Percentiles rank a stretch among this genome's conserved stretches.
These are phyloP conservation scores for Pythium pectinolyticum DNA, from an alignment of 352 stramenopile species.

Conservation along the genomic window DNA sequence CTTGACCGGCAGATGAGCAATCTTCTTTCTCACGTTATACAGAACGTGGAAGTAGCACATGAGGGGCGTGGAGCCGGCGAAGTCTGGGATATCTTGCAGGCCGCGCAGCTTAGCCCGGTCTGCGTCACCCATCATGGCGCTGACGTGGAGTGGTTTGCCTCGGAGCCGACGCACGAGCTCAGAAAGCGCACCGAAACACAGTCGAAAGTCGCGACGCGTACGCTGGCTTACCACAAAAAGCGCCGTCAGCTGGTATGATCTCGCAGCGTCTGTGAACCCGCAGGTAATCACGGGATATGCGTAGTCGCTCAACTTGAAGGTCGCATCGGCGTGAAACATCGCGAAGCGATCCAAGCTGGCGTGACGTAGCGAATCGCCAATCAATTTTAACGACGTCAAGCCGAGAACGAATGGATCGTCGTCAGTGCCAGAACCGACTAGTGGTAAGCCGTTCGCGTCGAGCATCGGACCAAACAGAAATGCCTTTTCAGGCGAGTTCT, in stretches of 20 bases:
- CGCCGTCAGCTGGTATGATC: not conserved
- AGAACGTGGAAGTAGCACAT: constrained; percentile 32
- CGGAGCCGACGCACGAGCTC: not conserved
- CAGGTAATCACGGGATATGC: not conserved
- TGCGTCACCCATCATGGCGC: constrained; percentile 2
- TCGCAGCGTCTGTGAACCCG: not conserved
- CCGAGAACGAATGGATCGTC: constrained; percentile 3
- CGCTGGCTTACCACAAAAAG: constrained; percentile 3
- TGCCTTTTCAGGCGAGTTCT: not conserved
- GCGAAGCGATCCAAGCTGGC: not conserved
- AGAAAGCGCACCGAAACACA: not conserved
- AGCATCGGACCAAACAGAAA: not conserved
- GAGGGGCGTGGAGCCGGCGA: not conserved
- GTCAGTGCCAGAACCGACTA: not conserved
- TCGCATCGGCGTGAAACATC: not conserved
- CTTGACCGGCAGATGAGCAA: not conserved
- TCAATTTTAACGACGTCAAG: not conserved
- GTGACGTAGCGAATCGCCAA: not conserved
- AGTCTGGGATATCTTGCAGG: not conserved
- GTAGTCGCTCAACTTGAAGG: constrained; percentile 4
- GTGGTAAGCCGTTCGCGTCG: not conserved
- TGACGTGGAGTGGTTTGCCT: not conserved
- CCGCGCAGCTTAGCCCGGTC: not conserved
- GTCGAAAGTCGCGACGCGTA: not conserved
- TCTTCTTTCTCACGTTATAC: constrained; percentile 26